Base-by-base conservation (phyloP, 192 early-diverging fungal species). In the Backusella morwellensis region DNA sequence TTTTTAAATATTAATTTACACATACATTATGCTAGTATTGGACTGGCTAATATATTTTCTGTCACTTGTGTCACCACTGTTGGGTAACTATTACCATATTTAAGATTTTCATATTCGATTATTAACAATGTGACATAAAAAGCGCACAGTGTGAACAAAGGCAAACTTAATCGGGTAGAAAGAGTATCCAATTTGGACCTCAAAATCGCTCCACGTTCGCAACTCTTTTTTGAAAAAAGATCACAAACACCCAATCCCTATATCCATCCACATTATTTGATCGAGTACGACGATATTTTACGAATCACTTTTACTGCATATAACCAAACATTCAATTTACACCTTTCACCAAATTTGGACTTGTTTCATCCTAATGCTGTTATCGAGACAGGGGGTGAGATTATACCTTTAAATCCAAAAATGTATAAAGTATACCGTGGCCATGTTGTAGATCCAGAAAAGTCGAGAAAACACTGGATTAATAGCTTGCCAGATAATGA, bases 261-360 rank as follows among this genome's bases (percentile, higher is more conserved):
- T 42, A 41, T 74, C 26, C 29, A 35, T 54, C 77, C 77, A 34
- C 38, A 38, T 59, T 56, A 63, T 17, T 29, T 23, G 21, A 72
- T 77, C 12, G 52, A 78, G 35, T 74, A 73, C 52, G 82, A 90
- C 72, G 93, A 88, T 41, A 86, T 79, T 21, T 79, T 91, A 56
- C 86, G 90, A 44, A 44, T 93, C 3, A 76, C 86, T 35, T 82
- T 94, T 44, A 79, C 70, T 8, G 90, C 90, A 29, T 92, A 83
- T 85, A 92, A 92, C 78, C 85, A 84, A 29, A 92, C 92, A 1
- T 92, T 92, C 69, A 75, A 79, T 63, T 79, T 94, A 50, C 75
- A 93, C 50, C 81, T 94, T 29, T 86, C 90, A 75, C 92, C 91
- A 34, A 94, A 94, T 80, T 68, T 81, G 17, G 92, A 93, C 76